Evolutionary conservation across 2,329 filamentous ascomycete genomes (phyloP).

Genomic region (Xylaria sp.): DNA sequence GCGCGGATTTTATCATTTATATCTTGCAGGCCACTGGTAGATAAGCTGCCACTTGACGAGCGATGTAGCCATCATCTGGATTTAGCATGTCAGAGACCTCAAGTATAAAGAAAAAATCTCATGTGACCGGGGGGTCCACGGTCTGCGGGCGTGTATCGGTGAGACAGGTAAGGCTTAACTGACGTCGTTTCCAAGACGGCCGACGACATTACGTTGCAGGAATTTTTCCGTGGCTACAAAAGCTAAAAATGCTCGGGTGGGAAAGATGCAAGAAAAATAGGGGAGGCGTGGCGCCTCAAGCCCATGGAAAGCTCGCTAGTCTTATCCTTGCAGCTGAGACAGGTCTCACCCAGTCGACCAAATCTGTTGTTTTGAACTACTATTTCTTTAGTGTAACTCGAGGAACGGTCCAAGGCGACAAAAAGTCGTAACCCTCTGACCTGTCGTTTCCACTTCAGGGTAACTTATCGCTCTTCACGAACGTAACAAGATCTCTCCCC

Average conservation of each 20-base stretch:
- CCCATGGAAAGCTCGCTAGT: too few relatives aligned
- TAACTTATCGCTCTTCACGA: constrained; percentile 4
- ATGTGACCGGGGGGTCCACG: too few relatives aligned
- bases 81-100: too few relatives aligned
- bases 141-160: constrained; percentile 20
- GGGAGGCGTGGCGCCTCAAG: too few relatives aligned
- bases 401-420: not conserved
- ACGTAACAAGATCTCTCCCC: constrained; percentile 3
- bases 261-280: too few relatives aligned
- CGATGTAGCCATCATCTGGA: constrained; percentile 30
- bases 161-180: constrained; percentile 8
- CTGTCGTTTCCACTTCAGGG: not conserved
- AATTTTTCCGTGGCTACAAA: constrained; percentile 10
- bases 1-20: constrained; percentile 1
- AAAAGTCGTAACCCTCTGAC: not conserved
- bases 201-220: constrained; percentile 21
- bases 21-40: not conserved
- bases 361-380: constrained; percentile 3
- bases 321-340: not conserved
- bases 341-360: not conserved
- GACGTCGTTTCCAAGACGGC: constrained; percentile 20
- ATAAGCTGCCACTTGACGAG: constrained; percentile 33
- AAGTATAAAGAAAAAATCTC: not conserved
- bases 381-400: not conserved
- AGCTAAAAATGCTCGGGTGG: constrained; percentile 11